Evolutionary conservation across 2,329 filamentous ascomycete species (phyloP), one percentile per base, ranked within the genome.

Genomic region (Hortaea werneckii): DNA sequence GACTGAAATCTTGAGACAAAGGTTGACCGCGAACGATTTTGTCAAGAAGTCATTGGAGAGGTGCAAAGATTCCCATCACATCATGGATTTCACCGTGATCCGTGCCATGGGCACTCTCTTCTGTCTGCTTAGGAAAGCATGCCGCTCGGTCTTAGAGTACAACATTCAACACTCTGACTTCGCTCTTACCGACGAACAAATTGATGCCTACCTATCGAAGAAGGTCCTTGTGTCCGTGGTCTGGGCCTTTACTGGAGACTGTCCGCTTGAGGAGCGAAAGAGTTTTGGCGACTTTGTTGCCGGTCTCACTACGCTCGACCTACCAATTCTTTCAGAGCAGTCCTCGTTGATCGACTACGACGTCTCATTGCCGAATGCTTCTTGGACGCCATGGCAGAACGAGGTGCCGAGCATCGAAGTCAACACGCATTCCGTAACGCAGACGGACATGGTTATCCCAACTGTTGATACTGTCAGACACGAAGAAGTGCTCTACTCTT

Each of bases 401-500:
- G 85, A 95, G 65, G 92, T 99, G 10, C 92, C 92, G 11, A 83
- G 79, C 8, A 84, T 98, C 47, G 94, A 99, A 65, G 86, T 98
- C 66, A 96, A 98, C 64, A 98, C 94, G 0, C 94, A 99, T 65
- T 95, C 90, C 5, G 84, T 98, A 60, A 95, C 87, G 0, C 89
- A 98, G 65, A 98, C 94, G 1, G 94, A 99, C 65, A 87, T 96
- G 37, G 92, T 99, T 50, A 98, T 99, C 60, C 94, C 92, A 1
- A 99, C 92, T 0, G 73, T 98, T 42, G 92, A 99, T 64, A 99
- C 94, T 28, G 85, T 98, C 39, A 87, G 92, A 29, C 92, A 99
- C 58, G 92, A 99, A 66, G 92, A 96, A 67, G 87, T 99, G n/a
- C 76, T 99, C 11, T 98, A 98, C 72, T 98, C 94, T 3, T 98